Evolutionary conservation across 768 basidiomycete species (phyloP).

Genomic region (Pisolithus tinctorius): DNA sequence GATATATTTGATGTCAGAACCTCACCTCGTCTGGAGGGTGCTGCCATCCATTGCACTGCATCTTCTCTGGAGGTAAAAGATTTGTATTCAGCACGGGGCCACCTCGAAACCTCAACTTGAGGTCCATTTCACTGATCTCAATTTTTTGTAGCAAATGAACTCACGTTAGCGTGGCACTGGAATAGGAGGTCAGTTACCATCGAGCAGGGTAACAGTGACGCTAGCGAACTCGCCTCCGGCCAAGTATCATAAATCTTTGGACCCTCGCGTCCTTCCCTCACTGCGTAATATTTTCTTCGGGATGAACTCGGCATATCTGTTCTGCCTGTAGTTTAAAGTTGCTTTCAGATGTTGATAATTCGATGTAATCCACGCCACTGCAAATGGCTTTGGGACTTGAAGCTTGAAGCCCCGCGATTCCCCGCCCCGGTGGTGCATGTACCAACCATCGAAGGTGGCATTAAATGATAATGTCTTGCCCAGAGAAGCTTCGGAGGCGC

Average conservation of each 20-base stretch:
- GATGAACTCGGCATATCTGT: slow-evolving; percentile 23
- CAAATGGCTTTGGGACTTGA: no score
- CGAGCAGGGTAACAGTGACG: background rate
- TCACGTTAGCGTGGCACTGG: slow-evolving; percentile 45
- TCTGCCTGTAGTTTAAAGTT: background rate
- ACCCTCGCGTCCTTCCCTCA: slow-evolving; percentile 49
- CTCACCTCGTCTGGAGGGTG: slow-evolving; percentile 11
- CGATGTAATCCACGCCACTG: background rate
- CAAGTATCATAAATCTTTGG: slow-evolving; percentile 52
- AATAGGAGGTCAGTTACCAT: background rate
- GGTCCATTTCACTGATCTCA: background rate
- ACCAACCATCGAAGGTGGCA: no score
- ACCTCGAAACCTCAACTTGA: slow-evolving; percentile 42
- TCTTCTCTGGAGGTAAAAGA: slow-evolving; percentile 39
- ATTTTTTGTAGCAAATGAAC: background rate
- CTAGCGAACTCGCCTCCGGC: slow-evolving; percentile 43
- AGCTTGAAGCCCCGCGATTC: no score
- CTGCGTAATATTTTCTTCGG: slow-evolving; percentile 52
- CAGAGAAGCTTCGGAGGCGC: no score
- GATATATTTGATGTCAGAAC: background rate
- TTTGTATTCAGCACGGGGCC: slow-evolving; percentile 45
- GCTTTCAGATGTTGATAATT: background rate
- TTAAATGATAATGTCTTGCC: no score
- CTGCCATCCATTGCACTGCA: slow-evolving; percentile 46
- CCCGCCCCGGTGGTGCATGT: no score